These are phyloP conservation scores for Chlorella variabilis DNA, from an alignment of 163 green algal species.

Conservation along the genomic window DNA sequence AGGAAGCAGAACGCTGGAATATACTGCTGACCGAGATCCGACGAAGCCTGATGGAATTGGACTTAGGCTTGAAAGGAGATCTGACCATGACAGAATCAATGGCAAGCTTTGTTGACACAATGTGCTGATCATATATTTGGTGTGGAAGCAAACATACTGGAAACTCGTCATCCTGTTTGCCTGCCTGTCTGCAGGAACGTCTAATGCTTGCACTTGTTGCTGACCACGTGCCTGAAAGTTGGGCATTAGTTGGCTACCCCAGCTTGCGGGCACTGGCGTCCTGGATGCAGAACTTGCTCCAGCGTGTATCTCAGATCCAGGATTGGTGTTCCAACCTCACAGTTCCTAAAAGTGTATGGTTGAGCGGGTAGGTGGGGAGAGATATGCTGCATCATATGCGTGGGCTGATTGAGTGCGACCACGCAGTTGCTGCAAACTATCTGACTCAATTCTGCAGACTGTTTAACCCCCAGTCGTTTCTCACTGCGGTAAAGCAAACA, in stretches of 20 bases:
- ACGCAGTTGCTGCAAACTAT: no score
- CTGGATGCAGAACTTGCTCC: conserved; percentile 88
- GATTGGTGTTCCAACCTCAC: conserved; percentile 88
- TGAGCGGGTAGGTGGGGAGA: conserved; percentile 51
- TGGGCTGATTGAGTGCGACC: no score
- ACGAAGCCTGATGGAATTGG: conserved; percentile 83
- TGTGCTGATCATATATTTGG: no score
- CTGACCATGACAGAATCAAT: conserved; percentile 93
- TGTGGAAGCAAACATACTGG: no score
- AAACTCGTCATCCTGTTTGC: no score
- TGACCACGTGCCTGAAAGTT: conserved; percentile 68
- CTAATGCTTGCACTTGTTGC: conserved; percentile 80
- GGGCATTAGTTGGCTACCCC: conserved; percentile 85
- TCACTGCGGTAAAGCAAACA: conserved; percentile 96
- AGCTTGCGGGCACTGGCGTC: conserved; percentile 79
- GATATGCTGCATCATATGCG: not conserved
- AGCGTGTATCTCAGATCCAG: conserved; percentile 79
- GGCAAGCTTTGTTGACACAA: conserved; percentile 30
- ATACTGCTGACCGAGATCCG: conserved; percentile 85
- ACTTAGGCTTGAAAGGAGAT: conserved; percentile 91
- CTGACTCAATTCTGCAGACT: no score
- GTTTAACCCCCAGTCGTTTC: conserved; percentile 96
- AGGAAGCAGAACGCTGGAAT: conserved; percentile 94
- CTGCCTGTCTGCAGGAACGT: conserved; percentile 57
- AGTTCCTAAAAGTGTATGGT: conserved; percentile 75